Conservation (phyloP, 2,329 filamentous ascomycete species). For the Claviceps monticola region DNA sequence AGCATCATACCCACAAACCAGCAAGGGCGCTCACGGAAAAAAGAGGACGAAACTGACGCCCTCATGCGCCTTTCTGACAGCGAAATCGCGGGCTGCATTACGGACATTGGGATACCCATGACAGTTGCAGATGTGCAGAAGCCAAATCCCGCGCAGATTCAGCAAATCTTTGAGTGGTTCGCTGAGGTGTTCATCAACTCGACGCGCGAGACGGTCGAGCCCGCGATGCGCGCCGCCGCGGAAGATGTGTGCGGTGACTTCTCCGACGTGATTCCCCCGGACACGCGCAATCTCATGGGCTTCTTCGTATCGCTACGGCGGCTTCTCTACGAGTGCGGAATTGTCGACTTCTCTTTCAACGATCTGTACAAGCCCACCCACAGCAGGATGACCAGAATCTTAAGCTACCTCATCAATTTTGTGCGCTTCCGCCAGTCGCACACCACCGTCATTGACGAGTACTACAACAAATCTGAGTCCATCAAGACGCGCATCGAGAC, state of each 20-base stretch:
- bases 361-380: slow-evolving; percentile 87
- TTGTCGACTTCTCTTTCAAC: slow-evolving; percentile 85
- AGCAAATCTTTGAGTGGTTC: slow-evolving; percentile 97
- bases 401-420: slow-evolving; percentile 98
- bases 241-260: slow-evolving; percentile 78
- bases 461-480: slow-evolving; percentile 81
- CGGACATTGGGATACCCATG: slow-evolving; percentile 88
- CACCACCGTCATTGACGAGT: slow-evolving; percentile 75
- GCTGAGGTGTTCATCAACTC: slow-evolving; percentile 88
- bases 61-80: slow-evolving; percentile 48
- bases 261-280: slow-evolving; percentile 69
- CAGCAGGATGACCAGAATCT: slow-evolving; percentile 82
- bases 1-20: slow-evolving; percentile 43
- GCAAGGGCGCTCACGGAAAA: slow-evolving; percentile 39
- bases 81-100: slow-evolving; percentile 95
- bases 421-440: slow-evolving; percentile 93
- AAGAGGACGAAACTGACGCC: slow-evolving; percentile 45
- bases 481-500: slow-evolving; percentile 81
- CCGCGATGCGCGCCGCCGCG: slow-evolving; percentile 83
- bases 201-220: slow-evolving; percentile 84
- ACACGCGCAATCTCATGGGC: slow-evolving; percentile 88
- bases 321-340: slow-evolving; percentile 74
- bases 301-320: slow-evolving; percentile 79
- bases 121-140: slow-evolving; percentile 78
- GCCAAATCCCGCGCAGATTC: slow-evolving; percentile 85